These are phyloP conservation scores for Aphanomyces cochlioides DNA, from an alignment of 352 stramenopile genomes.

Conservation along the genomic window DNA sequence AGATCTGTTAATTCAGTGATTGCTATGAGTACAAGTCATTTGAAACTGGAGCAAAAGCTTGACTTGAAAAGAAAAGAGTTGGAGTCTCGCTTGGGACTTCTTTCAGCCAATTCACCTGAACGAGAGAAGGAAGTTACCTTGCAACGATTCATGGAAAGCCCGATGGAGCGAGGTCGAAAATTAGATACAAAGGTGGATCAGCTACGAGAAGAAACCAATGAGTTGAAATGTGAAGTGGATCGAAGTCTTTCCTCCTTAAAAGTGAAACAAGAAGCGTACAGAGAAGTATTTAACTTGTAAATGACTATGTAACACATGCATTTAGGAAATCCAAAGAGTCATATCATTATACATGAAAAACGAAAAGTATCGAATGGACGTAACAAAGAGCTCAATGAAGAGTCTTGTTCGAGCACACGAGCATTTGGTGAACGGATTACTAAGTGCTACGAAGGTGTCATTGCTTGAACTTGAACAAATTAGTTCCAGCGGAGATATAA, in stretches of 20 bases:
- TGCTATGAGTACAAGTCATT: slow-evolving; percentile 28
- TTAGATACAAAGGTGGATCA: slow-evolving; percentile 32
- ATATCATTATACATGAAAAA: slow-evolving; percentile 83
- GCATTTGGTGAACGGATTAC: slow-evolving; percentile 48
- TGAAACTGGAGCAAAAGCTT: slow-evolving; percentile 63
- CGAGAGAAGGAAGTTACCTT: slow-evolving; percentile 13
- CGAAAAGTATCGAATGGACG: slow-evolving; percentile 78
- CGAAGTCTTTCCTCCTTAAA: slow-evolving; percentile 41
- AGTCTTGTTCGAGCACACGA: slow-evolving; percentile 66
- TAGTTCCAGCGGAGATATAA: slow-evolving; percentile 50
- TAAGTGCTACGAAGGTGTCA: slow-evolving; percentile 39
- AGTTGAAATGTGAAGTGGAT: slow-evolving; percentile 41
- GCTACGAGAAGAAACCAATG: slow-evolving; percentile 44
- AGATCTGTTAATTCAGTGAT: slow-evolving; percentile 26
- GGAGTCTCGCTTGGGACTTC: slow-evolving; percentile 25
- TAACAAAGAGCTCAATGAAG: slow-evolving; percentile 71
- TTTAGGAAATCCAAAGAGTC: slow-evolving; percentile 67
- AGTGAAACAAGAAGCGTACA: slow-evolving; percentile 56
- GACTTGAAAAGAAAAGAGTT: slow-evolving; percentile 44
- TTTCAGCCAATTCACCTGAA: background rate
- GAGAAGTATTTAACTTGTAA: slow-evolving; percentile 32
- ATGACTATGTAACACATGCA: background rate
- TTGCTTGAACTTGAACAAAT: slow-evolving; percentile 51
- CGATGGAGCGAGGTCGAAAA: slow-evolving; percentile 17
- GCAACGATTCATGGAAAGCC: slow-evolving; percentile 15